Base-by-base conservation (phyloP, 148 eudicot genomes). In the Rhododendron ferrugineum region DNA sequence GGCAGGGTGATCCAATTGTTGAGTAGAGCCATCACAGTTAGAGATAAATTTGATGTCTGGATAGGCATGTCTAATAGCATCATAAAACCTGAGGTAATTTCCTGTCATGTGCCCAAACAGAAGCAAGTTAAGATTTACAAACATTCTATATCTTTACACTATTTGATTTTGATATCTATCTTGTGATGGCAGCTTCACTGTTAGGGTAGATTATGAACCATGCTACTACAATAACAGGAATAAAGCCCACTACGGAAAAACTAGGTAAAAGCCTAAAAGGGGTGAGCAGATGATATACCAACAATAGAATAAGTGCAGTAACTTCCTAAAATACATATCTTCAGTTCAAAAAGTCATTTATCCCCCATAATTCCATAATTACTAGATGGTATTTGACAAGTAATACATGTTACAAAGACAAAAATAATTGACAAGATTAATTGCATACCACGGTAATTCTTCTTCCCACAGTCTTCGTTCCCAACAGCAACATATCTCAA, bases 21-120 rank as follows among this genome's bases (percentile, higher is more conserved):
- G 36, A 15, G 86, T 76, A 82, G 98, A 93, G 26, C 88, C 98
- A 80, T 96, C 96, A 84, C 98, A 95, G 85, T 95, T 96, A 13
- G 99, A 90, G 83, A 96, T 96, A 28, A 90, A 82, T 87, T 92
- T 89, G 85, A 95, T 95, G 87, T 96, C 98, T 66, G 98, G 99
- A 89, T 96, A 93, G 77, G 94, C 91, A 44, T 82, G 77, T 87
- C 88, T 91, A 84, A 96, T 90, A 68, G 98, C 96, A 64, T 68
- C 23, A 70, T 95, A 93, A 89, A 94, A 94, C 89, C 88, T 94
- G 87, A 93, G 93, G 89, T 94, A 96, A 88, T 96, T 95, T 88
- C 88, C 98, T 96, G 92, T 54, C 26, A 64, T 68, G 77, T 15
- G 87, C 72, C 86, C 81, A 50, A 82, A 46, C 28, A 83, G 10